phyloP scores from a whole-genome alignment of 2,329 filamentous ascomycete genomes.

The Aspergillus hortae region DNA sequence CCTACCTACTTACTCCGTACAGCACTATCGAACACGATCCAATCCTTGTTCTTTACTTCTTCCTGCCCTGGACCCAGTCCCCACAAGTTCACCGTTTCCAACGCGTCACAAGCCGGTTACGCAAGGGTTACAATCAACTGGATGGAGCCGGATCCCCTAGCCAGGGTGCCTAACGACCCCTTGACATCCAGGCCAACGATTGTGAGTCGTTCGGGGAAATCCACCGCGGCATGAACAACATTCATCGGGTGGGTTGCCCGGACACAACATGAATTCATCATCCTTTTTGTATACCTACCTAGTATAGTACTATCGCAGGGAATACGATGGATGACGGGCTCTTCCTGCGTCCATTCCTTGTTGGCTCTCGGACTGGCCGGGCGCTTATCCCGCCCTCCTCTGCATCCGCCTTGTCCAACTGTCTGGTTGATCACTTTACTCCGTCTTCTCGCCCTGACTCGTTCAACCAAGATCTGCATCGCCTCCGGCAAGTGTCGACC shows the following conservation, averaged over 20 bases:
- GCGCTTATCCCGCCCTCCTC: constrained; percentile 8
- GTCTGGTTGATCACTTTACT: neutral
- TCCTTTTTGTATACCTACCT: neutral
- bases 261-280: neutral
- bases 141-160: neutral
- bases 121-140: constrained; percentile 20
- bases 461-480: neutral
- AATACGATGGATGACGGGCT: constrained; percentile 2
- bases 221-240: too few species aligned
- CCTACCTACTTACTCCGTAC: too few species aligned
- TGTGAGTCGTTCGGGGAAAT: too few species aligned
- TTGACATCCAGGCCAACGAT: neutral
- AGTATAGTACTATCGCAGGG: neutral
- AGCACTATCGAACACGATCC: constrained; percentile 8
- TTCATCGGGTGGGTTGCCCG: neutral
- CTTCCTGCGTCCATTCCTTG: constrained; percentile 4
- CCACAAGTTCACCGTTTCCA: constrained; percentile 24
- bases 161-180: neutral
- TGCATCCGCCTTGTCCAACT: constrained; percentile 4
- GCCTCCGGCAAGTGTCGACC: neutral
- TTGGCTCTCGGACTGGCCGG: constrained; percentile 6
- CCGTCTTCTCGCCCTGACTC: neutral
- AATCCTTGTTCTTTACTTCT: neutral
- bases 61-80: constrained; percentile 8
- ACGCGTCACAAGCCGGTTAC: constrained; percentile 21